Conservation (phyloP, 2,329 filamentous ascomycete species). For the Ophiocordyceps camponoti-saundersi region DNA sequence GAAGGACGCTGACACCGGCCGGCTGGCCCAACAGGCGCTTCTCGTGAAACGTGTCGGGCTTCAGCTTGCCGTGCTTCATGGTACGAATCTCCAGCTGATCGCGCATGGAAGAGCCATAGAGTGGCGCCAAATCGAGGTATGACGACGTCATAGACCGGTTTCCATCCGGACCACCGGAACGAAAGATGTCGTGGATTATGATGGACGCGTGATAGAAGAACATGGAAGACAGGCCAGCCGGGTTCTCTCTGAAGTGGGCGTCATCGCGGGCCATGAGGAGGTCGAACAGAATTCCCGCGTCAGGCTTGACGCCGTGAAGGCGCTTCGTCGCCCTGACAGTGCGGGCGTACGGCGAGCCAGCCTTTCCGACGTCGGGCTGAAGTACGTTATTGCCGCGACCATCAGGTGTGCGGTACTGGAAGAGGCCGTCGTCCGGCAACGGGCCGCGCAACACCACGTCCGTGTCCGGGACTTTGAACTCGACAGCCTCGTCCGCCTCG, state of each 20-base stretch:
- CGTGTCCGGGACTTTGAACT: constrained; percentile 21
- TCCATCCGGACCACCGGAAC: constrained; percentile 37
- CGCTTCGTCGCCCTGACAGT: constrained; percentile 40
- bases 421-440: constrained; percentile 12
- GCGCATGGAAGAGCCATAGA: constrained; percentile 50
- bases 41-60: constrained; percentile 54
- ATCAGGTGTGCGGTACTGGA: constrained; percentile 19
- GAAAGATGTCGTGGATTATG: constrained; percentile 20
- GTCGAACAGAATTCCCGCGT: constrained; percentile 51
- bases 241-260: constrained; percentile 39
- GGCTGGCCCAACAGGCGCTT: constrained; percentile 48
- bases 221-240: constrained; percentile 57
- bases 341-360: constrained; percentile 51
- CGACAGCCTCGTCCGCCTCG: constrained; percentile 15
- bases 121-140: constrained; percentile 55
- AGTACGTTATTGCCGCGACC: constrained; percentile 37
- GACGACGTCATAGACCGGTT: constrained; percentile 52
- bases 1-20: constrained; percentile 47
- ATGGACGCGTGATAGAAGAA: constrained; percentile 62
- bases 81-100: constrained; percentile 48
- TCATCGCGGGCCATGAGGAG: constrained; percentile 42
- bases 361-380: constrained; percentile 45
- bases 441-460: constrained; percentile 14
- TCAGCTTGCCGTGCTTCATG: constrained; percentile 48
- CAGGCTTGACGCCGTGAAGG: constrained; percentile 43